These are phyloP conservation scores for Pigoraptor vietnamica DNA, from an alignment of 78 protist genomes.

Conservation along the genomic window DNA sequence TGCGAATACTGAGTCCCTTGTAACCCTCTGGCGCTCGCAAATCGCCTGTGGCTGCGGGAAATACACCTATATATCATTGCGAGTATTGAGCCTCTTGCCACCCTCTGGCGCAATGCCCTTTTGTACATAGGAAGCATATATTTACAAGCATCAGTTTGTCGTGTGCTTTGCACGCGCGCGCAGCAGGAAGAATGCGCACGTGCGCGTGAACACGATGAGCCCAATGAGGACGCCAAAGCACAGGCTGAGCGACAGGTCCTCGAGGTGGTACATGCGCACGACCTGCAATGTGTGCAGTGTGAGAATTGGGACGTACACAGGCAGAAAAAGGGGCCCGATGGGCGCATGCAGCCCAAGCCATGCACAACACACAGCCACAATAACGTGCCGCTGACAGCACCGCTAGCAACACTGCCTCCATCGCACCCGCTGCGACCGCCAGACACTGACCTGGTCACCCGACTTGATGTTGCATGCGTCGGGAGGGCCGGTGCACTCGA, in stretches of 20 bases:
- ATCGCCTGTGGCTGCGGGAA: too few relatives aligned
- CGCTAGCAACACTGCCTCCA: not conserved
- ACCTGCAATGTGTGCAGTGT: not conserved
- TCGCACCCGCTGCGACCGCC: not conserved
- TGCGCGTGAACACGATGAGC: not conserved
- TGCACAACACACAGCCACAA: not conserved
- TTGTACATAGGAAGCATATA: too few relatives aligned
- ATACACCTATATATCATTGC: too few relatives aligned
- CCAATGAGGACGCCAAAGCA: not conserved
- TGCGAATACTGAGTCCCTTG: too few relatives aligned
- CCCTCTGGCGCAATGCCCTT: too few relatives aligned
- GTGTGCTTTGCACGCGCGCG: not conserved
- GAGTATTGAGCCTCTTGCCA: too few relatives aligned
- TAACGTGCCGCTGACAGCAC: not conserved
- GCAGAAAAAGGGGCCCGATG: not conserved
- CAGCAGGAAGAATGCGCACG: not conserved
- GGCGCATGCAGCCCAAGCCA: too few relatives aligned
- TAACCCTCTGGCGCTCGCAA: too few relatives aligned
- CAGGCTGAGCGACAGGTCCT: not conserved
- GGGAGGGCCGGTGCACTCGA: not conserved
- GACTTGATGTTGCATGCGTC: not conserved
- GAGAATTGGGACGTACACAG: not conserved
- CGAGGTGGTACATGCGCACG: not conserved
- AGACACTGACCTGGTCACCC: not conserved
- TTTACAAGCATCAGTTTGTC: not conserved